Conservation (phyloP, 805 yeast species). For the Cyberlindnera meyerae region DNA sequence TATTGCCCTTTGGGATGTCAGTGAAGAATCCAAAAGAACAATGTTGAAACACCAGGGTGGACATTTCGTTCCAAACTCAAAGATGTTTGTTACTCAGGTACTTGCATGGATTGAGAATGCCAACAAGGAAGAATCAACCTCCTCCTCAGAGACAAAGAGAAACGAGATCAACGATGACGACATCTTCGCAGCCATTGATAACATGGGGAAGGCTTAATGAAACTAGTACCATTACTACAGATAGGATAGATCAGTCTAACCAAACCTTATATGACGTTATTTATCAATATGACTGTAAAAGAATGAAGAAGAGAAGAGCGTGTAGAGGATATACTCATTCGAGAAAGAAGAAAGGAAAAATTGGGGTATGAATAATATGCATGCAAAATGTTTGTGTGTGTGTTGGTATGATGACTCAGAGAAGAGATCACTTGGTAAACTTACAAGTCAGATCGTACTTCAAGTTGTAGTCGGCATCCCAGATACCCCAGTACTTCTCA, state of each 20-base stretch:
- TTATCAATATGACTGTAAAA: too few relatives aligned
- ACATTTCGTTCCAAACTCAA: slow-evolving; percentile 90
- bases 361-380: not conserved
- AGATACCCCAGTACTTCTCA: slow-evolving; percentile 95
- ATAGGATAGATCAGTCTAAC: too few relatives aligned
- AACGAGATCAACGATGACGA: slow-evolving; percentile 29
- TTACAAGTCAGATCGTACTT: slow-evolving; percentile 47
- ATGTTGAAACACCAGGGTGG: slow-evolving; percentile 87
- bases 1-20: slow-evolving; percentile 48
- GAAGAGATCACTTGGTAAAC: slow-evolving; percentile 27
- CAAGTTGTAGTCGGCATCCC: slow-evolving; percentile 44
- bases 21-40: slow-evolving; percentile 38
- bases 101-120: slow-evolving; percentile 28
- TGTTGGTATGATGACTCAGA: not conserved
- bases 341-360: not conserved
- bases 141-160: slow-evolving; percentile 1
- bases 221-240: too few relatives aligned
- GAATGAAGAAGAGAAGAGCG: too few relatives aligned
- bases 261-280: too few relatives aligned
- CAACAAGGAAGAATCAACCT: not conserved
- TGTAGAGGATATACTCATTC: not conserved
- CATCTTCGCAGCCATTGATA: slow-evolving; percentile 34
- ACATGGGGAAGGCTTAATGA: slow-evolving; percentile 36
- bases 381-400: not conserved
- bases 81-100: slow-evolving; percentile 33